A percentile compares a stretch with the other conserved stretches of the same genome.
Evolutionary conservation across 2,329 filamentous ascomycete genomes (phyloP).

Genomic region (Aspergillus thermomutatus): DNA sequence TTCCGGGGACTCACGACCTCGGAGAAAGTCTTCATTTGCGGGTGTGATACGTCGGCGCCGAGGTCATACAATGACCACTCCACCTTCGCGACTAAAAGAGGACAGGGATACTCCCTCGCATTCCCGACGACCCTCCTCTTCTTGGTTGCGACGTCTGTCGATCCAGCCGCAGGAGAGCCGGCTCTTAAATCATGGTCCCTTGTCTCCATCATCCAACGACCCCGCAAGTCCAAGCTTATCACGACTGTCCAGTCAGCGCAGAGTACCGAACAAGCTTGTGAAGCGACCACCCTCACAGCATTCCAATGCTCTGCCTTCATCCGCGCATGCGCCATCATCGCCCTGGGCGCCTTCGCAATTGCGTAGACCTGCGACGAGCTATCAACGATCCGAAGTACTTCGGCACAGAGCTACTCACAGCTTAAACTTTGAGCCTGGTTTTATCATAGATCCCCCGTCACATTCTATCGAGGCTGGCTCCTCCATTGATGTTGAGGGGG

Average conservation of each 20-base stretch:
- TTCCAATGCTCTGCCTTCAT: slow-evolving; percentile 39
- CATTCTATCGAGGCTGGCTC: background rate
- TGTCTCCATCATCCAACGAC: slow-evolving; percentile 53
- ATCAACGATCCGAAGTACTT: slow-evolving; percentile 57
- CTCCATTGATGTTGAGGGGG: slow-evolving; percentile 13
- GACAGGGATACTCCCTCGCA: slow-evolving; percentile 23
- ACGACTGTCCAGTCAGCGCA: slow-evolving; percentile 26
- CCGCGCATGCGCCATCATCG: slow-evolving; percentile 26
- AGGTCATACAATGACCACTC: slow-evolving; percentile 35
- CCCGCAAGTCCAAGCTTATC: slow-evolving; percentile 51
- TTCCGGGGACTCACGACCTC: slow-evolving; percentile 16
- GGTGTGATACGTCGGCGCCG: slow-evolving; percentile 31
- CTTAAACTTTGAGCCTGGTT: slow-evolving; percentile 25
- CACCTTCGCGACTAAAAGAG: slow-evolving; percentile 26
- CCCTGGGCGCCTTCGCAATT: slow-evolving; percentile 48
- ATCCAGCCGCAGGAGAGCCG: slow-evolving; percentile 45
- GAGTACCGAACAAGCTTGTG: slow-evolving; percentile 58
- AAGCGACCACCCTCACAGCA: slow-evolving; percentile 58
- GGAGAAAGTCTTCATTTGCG: slow-evolving; percentile 26
- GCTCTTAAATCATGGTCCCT: slow-evolving; percentile 47
- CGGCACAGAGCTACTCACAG: slow-evolving; percentile 41
- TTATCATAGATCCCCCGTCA: slow-evolving; percentile 9
- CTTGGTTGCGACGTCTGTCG: slow-evolving; percentile 58
- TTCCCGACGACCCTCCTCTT: slow-evolving; percentile 42
- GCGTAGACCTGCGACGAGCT: slow-evolving; percentile 60